Evolutionary conservation across 306 rosid species (phyloP), one percentile per base, ranked within the genome.

Genomic region (Vigna hirtella): DNA sequence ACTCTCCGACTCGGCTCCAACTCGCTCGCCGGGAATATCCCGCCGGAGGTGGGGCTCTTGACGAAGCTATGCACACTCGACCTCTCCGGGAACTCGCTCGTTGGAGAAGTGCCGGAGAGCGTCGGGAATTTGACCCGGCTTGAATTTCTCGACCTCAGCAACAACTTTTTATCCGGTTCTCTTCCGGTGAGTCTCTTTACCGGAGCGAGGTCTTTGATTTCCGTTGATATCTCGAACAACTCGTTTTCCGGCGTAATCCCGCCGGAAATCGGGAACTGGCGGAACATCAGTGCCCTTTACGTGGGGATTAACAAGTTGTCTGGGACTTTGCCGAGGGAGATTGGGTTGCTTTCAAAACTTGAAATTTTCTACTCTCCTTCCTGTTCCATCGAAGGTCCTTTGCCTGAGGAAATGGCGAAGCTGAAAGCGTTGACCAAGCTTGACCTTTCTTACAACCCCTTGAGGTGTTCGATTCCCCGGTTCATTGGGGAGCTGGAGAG

Each of bases 381-480:
- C 28, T 91, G 97, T 88, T 89, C 34, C 47, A 78, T 96, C 36
- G 87, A 94, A 5, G 99, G 99, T 51, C 99, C 99, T 14, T 71
- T 96, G 66, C 99, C 99, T 0, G 89, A 86, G 43, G 96, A 91
- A 82, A 78, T 96, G 69, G 89, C 87, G 4, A 75, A 86, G 74
- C 77, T 96, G n/a, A 63, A 87, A 58, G 77, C 88, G 9, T 77
- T 96, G 82, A 47, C 75, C 7, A 91, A 87, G 32, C 89, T 96
- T 66, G 99, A 96, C 74, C 90, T 96, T 71, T 96, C 99, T 20
- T 83, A 89, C 78, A 96, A 96, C 73, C 99, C 99, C 1, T 84
- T 96, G 72, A 85, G 73, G 66, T 93, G 97, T 88, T 87, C 97
- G 3, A 90, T 96, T 55, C 97, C 99, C 18, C 86, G 75, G 80